Conservation (phyloP, 805 yeast species). For the Candida schatavii region DNA sequence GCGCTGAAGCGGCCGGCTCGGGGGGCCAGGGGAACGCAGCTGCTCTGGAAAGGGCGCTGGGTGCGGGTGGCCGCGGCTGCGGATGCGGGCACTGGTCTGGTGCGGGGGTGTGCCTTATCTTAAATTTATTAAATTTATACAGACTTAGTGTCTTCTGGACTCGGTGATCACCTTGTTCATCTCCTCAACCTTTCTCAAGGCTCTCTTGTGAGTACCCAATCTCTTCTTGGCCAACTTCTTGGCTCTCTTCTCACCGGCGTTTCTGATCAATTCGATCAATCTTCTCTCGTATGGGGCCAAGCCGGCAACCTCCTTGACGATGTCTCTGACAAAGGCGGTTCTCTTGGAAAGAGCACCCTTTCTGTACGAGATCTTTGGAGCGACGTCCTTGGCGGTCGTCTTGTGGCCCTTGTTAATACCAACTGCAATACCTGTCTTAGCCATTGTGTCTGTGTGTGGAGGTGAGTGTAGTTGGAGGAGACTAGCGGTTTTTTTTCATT, state of each 20-base stretch:
- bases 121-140: conserved; percentile 7
- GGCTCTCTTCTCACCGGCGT: conserved; percentile 99
- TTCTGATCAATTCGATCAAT: conserved; percentile 98
- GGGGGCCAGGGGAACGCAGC: background rate
- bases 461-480: no score
- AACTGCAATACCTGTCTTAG: conserved; percentile 86
- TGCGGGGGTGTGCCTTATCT: background rate
- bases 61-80: background rate
- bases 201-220: conserved; percentile 99
- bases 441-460: conserved; percentile 52
- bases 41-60: conserved; percentile 1
- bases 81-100: background rate
- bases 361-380: conserved; percentile 80
- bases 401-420: conserved; percentile 99
- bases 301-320: conserved; percentile 97
- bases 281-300: conserved; percentile 99
- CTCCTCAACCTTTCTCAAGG: conserved; percentile 99
- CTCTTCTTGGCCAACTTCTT: conserved; percentile 99
- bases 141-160: conserved; percentile 83
- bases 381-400: conserved; percentile 77
- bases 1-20: no score
- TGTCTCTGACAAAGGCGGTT: conserved; percentile 90
- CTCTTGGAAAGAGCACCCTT: conserved; percentile 97
- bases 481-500: no score
- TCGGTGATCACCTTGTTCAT: conserved; percentile 95